These are phyloP conservation scores for Colletotrichum orchidophilum DNA, from an alignment of 2,329 filamentous ascomycete genomes.

Conservation along the genomic window DNA sequence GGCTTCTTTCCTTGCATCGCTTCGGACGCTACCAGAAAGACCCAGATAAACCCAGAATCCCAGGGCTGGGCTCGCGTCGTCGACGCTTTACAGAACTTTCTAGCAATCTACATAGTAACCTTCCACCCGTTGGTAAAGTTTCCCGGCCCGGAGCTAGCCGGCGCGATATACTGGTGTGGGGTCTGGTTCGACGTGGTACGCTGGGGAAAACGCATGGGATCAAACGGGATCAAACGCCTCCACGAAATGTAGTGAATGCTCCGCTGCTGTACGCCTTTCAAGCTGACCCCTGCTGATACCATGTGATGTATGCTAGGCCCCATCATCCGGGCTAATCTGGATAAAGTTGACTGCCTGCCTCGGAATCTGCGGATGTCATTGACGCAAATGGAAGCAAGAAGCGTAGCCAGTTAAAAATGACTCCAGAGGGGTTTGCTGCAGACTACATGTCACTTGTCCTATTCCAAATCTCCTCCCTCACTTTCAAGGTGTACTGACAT, in stretches of 20 bases:
- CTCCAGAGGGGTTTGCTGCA: constrained; percentile 23
- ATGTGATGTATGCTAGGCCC: constrained; percentile 35
- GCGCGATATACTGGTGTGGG: constrained; percentile 35
- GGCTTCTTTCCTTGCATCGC: background rate
- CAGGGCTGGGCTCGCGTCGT: background rate
- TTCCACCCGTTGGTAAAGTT: constrained; percentile 35
- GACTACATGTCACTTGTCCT: constrained; percentile 16
- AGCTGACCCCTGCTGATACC: background rate
- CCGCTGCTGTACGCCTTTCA: background rate
- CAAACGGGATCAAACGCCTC: constrained; percentile 36
- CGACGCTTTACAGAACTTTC: background rate
- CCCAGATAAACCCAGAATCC: background rate
- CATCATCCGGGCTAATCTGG: constrained; percentile 40
- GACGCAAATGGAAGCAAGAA: constrained; percentile 33
- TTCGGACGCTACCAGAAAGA: background rate
- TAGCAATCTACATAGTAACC: constrained; percentile 31
- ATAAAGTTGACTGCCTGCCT: constrained; percentile 42
- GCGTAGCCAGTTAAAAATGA: constrained; percentile 33
- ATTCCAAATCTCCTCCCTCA: background rate
- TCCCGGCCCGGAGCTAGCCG: constrained; percentile 39
- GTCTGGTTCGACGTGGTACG: constrained; percentile 40
- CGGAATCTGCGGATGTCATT: constrained; percentile 38
- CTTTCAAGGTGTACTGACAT: background rate
- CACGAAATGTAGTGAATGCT: constrained; percentile 38
- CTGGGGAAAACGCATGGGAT: constrained; percentile 34